Conservation (phyloP, 306 rosid genomes). For the Pachyrhizus erosus region DNA sequence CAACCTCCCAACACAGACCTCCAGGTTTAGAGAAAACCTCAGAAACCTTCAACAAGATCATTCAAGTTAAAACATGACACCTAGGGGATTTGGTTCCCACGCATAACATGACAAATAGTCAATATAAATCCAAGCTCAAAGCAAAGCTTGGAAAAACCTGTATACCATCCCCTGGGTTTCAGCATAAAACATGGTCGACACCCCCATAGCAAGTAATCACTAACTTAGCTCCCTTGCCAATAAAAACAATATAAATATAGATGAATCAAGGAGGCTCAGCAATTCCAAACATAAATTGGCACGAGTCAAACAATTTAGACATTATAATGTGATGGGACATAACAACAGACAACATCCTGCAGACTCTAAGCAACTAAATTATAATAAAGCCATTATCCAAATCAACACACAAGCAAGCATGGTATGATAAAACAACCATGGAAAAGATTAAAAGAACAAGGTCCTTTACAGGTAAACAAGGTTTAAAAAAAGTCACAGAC, state of each 20-base stretch:
- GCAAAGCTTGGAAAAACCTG: too few species aligned
- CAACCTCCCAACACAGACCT: too few species aligned
- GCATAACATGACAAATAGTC: too few species aligned
- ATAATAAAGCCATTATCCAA: not conserved
- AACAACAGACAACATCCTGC: not conserved
- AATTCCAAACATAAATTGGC: not conserved
- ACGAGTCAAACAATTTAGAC: not conserved
- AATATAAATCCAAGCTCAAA: too few species aligned
- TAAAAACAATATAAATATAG: not conserved
- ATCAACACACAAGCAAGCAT: not conserved
- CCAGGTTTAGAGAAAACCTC: too few species aligned
- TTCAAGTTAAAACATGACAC: too few species aligned
- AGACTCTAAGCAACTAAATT: not conserved
- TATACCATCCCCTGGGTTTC: not conserved
- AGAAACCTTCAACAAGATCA: too few species aligned
- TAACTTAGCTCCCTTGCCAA: slow-evolving; percentile 17
- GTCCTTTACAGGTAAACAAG: not conserved
- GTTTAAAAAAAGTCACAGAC: too few species aligned
- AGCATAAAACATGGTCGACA: slow-evolving; percentile 38
- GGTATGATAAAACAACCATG: not conserved
- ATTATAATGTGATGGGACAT: not conserved
- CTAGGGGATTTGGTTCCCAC: too few species aligned
- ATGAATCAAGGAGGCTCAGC: not conserved
- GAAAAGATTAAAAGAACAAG: not conserved
- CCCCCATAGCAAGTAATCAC: slow-evolving; percentile 43